A percentile compares a stretch with the other conserved stretches of the same genome.
Evolutionary conservation across 2,329 filamentous ascomycete genomes (phyloP).

Genomic region (Arachnomyces sp.): DNA sequence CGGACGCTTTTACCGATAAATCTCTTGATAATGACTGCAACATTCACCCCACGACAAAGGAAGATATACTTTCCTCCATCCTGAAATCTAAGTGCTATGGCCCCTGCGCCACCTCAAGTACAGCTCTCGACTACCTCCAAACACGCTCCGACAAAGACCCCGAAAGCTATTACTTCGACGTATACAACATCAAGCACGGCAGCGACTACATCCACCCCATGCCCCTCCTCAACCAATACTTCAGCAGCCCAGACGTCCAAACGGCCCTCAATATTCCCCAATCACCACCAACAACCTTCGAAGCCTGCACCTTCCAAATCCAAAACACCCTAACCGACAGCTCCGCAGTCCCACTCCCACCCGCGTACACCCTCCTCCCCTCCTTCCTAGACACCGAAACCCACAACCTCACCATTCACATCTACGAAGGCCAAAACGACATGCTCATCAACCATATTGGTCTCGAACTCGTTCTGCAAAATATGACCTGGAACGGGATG

Average conservation of each 20-base stretch:
- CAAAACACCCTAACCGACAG: conserved; percentile 18
- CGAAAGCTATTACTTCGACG: conserved; percentile 21
- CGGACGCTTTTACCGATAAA: background rate
- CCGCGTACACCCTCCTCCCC: conserved; percentile 27
- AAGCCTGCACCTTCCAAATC: conserved; percentile 25
- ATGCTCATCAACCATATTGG: conserved; percentile 32
- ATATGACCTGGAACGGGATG: conserved; percentile 33
- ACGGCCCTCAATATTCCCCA: conserved; percentile 21
- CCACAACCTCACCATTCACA: conserved; percentile 26
- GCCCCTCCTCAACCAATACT: conserved; percentile 21
- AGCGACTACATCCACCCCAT: conserved; percentile 22
- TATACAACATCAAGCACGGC: conserved; percentile 27
- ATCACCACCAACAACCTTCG: conserved; percentile 13
- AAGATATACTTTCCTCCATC: conserved; percentile 21
- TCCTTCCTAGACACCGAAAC: conserved; percentile 19
- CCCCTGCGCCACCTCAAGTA: conserved; percentile 28
- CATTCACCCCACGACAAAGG: conserved; percentile 18
- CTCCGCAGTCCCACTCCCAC: conserved; percentile 17
- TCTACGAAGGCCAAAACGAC: conserved; percentile 32
- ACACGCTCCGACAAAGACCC: conserved; percentile 11
- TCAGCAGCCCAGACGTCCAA: conserved; percentile 28
- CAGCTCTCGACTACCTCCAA: conserved; percentile 24
- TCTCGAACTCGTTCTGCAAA: conserved; percentile 28
- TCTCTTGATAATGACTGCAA: conserved; percentile 16
- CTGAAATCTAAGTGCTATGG: conserved; percentile 28